phyloP scores from a whole-genome alignment of 148 eudicot genomes.

The Vaccinium myrtillus region DNA sequence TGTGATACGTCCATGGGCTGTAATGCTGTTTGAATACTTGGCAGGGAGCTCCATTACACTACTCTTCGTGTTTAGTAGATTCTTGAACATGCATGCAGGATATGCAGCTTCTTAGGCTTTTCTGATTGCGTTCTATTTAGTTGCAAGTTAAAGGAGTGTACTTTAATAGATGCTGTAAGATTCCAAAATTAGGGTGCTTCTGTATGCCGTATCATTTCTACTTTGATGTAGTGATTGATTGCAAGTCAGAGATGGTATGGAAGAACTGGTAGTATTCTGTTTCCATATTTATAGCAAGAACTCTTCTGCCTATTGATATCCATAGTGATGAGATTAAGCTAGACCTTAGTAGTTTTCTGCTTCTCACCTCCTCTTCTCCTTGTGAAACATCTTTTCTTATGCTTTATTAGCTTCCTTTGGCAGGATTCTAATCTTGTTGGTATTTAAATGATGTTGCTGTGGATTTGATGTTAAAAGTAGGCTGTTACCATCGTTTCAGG shows the following conservation, averaged over 20 bases:
- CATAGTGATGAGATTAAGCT: background rate
- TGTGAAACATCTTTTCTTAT: background rate
- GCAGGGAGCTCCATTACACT: background rate
- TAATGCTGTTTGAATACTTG: background rate
- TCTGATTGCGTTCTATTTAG: background rate
- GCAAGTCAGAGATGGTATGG: background rate
- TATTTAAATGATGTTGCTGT: too few relatives aligned
- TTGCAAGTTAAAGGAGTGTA: background rate
- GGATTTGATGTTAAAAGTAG: too few relatives aligned
- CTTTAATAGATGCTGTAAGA: background rate
- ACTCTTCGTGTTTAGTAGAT: background rate
- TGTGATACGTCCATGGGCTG: background rate
- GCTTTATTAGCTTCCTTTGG: background rate
- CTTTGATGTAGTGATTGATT: conserved; percentile 2
- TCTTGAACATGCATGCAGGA: background rate
- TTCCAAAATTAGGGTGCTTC: background rate
- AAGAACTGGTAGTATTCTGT: background rate
- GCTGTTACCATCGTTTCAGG: conserved; percentile 31
- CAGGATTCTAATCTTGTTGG: background rate
- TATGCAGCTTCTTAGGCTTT: background rate
- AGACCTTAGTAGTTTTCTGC: background rate
- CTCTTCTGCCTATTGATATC: too few relatives aligned
- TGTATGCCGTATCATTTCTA: background rate
- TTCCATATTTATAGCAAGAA: background rate
- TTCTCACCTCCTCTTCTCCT: background rate